A percentile compares a stretch with the other conserved stretches of the same genome.
Conservation (phyloP, 441 rosid species). For the Cnidoscolus chayamansa region DNA sequence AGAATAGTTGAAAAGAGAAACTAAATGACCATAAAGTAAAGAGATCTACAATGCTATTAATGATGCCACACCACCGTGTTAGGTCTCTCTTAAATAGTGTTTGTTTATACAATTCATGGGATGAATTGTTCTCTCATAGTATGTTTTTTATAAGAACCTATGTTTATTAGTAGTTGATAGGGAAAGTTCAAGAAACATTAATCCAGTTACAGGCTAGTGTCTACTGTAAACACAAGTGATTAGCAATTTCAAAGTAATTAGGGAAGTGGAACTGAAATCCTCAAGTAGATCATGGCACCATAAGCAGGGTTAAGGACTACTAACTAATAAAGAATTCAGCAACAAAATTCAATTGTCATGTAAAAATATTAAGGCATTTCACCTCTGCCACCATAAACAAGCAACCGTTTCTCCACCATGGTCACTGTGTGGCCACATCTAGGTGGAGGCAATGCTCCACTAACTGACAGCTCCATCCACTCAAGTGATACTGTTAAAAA, state of each 20-base stretch:
- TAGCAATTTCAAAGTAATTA: background rate
- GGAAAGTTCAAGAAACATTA: background rate
- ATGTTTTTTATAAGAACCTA: background rate
- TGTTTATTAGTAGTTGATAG: background rate
- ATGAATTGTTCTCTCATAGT: background rate
- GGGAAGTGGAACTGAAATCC: background rate
- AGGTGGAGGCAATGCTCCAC: conserved; percentile 87
- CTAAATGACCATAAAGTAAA: background rate
- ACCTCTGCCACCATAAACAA: conserved; percentile 99
- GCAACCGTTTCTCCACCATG: conserved; percentile 93
- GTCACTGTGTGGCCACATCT: conserved; percentile 98
- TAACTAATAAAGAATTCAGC: background rate
- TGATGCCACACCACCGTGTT: background rate
- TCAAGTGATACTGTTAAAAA: conserved; percentile 80
- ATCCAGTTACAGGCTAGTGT: background rate
- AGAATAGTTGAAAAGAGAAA: background rate
- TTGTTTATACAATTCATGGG: conserved; percentile 4
- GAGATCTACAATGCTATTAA: background rate
- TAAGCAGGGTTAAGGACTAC: background rate
- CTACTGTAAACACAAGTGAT: background rate
- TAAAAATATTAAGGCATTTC: conserved; percentile 16
- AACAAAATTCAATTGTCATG: background rate
- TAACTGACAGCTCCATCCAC: conserved; percentile 83
- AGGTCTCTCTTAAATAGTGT: background rate
- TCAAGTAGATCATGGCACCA: background rate